Conservation (phyloP, 495 filamentous ascomycete genomes). For the Hypoxylon fragiforme region DNA sequence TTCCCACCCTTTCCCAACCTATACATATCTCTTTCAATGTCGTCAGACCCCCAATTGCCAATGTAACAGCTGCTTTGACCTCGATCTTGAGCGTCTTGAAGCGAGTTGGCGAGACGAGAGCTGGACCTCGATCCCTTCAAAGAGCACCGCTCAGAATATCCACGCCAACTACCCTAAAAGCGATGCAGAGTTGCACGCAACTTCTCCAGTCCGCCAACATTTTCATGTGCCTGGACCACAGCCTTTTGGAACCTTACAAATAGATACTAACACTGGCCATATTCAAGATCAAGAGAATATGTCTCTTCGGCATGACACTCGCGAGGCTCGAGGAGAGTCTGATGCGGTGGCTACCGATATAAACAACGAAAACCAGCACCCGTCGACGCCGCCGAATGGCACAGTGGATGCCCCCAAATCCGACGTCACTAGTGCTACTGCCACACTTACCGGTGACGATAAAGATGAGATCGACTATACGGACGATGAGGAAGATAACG, state of each 20-base stretch:
- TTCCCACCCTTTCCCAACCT: constrained; percentile 4
- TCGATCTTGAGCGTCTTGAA: constrained; percentile 14
- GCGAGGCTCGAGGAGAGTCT: constrained; percentile 9
- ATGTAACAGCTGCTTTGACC: constrained; percentile 34
- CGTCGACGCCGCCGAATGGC: constrained; percentile 8
- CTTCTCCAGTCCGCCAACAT: background rate
- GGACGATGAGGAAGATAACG: constrained; percentile 38
- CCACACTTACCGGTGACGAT: constrained; percentile 46
- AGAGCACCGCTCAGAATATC: background rate
- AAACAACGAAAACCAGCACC: constrained; percentile 10
- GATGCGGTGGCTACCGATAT: background rate
- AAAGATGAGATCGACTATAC: constrained; percentile 54
- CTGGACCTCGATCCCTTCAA: background rate
- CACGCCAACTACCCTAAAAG: background rate
- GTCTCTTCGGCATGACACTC: constrained; percentile 2
- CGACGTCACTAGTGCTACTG: constrained; percentile 44
- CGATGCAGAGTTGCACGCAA: background rate
- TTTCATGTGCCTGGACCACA: background rate
- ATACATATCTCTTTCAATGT: background rate
- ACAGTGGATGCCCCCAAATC: constrained; percentile 21
- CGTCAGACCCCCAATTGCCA: constrained; percentile 8
- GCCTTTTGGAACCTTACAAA: background rate
- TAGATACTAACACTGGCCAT: constrained; percentile 14
- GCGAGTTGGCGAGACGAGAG: constrained; percentile 6
- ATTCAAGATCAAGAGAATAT: constrained; percentile 23